A percentile compares a stretch with the other conserved stretches of the same genome.
Evolutionary conservation across 148 eudicot genomes (phyloP).

Genomic region (Linanthus parryae): DNA sequence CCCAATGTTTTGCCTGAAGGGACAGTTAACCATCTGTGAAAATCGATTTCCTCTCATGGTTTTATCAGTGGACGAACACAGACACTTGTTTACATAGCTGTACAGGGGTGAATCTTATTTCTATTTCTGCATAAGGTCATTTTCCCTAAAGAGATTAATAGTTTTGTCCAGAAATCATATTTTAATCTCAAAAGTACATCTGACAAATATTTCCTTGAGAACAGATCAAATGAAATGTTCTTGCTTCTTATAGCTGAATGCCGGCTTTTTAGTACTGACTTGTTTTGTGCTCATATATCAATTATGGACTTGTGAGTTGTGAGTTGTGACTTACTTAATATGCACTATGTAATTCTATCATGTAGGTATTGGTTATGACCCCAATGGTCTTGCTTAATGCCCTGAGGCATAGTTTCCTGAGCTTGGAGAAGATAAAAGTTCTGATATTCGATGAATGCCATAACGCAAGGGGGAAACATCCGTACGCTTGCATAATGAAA

Average conservation of each 20-base stretch:
- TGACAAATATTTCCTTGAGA: neutral
- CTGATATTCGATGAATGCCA: conserved; percentile 94
- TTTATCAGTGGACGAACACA: no score
- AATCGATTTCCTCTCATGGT: no score
- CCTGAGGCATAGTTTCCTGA: conserved; percentile 61
- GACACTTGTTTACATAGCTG: no score
- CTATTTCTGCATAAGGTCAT: no score
- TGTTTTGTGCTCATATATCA: neutral
- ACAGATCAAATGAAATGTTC: neutral
- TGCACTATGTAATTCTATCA: no score
- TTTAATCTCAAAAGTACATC: neutral
- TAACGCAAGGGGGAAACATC: conserved; percentile 64
- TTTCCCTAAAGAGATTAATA: no score
- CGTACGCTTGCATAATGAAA: conserved; percentile 82
- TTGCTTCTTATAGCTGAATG: neutral
- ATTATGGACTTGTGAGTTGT: neutral
- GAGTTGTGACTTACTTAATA: no score
- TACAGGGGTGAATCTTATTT: no score
- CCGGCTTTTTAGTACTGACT: neutral
- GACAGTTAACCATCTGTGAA: no score
- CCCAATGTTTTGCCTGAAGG: neutral
- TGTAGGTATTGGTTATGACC: conserved; percentile 95
- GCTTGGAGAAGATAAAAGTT: conserved; percentile 53
- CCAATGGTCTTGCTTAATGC: conserved; percentile 65
- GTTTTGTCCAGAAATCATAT: no score